Conservation (phyloP, 768 basidiomycete genomes). For the Sarcodon sp. region DNA sequence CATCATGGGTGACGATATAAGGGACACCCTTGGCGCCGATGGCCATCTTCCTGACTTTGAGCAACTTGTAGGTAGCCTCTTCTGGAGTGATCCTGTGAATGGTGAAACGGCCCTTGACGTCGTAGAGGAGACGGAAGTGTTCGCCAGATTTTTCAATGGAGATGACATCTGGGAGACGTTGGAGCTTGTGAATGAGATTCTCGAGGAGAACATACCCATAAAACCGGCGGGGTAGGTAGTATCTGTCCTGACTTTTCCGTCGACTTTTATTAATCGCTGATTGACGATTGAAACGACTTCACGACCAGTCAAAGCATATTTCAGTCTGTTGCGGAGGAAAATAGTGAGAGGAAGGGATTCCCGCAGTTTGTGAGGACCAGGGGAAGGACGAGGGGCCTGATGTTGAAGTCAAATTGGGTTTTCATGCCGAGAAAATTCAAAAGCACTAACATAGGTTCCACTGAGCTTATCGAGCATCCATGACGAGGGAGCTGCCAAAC, state of each 20-base stretch:
- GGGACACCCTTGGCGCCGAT: slow-evolving; percentile 91
- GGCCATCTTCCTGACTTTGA: slow-evolving; percentile 86
- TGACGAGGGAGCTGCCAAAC: slow-evolving; percentile 91
- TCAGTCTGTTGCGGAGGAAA: slow-evolving; percentile 97
- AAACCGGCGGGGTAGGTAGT: slow-evolving; percentile 94
- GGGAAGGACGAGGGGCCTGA: slow-evolving; percentile 90
- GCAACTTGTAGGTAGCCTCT: slow-evolving; percentile 94
- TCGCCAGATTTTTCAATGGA: slow-evolving; percentile 97
- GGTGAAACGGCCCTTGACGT: slow-evolving; percentile 98
- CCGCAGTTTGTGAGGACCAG: slow-evolving; percentile 98
- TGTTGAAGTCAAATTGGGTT: slow-evolving; percentile 2
- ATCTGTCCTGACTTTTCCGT: slow-evolving; percentile 97
- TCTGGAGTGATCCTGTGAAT: slow-evolving; percentile 99
- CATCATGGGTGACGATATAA: slow-evolving; percentile 96
- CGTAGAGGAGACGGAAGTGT: slow-evolving; percentile 98
- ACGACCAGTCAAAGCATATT: slow-evolving; percentile 94
- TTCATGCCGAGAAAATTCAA: not conserved
- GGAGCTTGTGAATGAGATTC: not conserved
- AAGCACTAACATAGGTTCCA: slow-evolving; percentile 75
- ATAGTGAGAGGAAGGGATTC: slow-evolving; percentile 95
- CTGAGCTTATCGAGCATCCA: slow-evolving; percentile 99
- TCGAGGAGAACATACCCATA: slow-evolving; percentile 57
- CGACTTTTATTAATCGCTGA: slow-evolving; percentile 96
- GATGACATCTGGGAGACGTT: slow-evolving; percentile 61
- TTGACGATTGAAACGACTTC: slow-evolving; percentile 93